phyloP scores from a whole-genome alignment of 495 filamentous ascomycete species.

The Penicillium bialowiezense region DNA sequence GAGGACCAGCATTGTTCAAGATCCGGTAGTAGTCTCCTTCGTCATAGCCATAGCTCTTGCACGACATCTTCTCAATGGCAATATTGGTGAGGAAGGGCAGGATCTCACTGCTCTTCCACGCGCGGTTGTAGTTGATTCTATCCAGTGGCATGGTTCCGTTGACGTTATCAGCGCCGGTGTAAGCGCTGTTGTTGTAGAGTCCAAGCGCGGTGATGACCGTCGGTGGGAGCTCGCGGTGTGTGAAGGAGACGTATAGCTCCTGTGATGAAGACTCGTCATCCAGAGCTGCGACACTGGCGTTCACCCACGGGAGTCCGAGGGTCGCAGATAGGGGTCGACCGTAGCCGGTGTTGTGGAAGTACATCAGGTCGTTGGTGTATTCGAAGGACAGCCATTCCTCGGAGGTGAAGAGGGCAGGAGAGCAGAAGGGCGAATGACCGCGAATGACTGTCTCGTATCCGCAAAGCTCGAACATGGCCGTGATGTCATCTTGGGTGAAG shows the following conservation, averaged over 20 bases:
- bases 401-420: constrained; percentile 10
- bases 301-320: constrained; percentile 19
- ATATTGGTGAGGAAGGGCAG: constrained; percentile 19
- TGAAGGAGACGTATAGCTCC: constrained; percentile 20
- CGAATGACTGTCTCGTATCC: constrained; percentile 28
- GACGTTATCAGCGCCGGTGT: constrained; percentile 6
- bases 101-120: constrained; percentile 17
- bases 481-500: constrained; percentile 21
- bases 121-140: constrained; percentile 18
- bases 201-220: constrained; percentile 18
- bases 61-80: constrained; percentile 17
- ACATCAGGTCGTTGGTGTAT: constrained; percentile 22
- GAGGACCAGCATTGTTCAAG: constrained; percentile 19
- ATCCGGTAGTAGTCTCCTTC: constrained; percentile 21
- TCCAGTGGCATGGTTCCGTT: constrained; percentile 18
- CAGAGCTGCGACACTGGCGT: constrained; percentile 10
- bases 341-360: constrained; percentile 26
- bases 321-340: constrained; percentile 9
- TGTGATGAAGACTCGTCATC: constrained; percentile 4
- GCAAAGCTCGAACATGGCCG: constrained; percentile 25
- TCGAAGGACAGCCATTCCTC: constrained; percentile 26
- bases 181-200: constrained; percentile 23
- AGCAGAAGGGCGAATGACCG: constrained; percentile 21
- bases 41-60: constrained; percentile 12
- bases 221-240: constrained; percentile 20